Evolutionary conservation across 257 asterid species (phyloP).

Genomic region (Solanum stenotomum): DNA sequence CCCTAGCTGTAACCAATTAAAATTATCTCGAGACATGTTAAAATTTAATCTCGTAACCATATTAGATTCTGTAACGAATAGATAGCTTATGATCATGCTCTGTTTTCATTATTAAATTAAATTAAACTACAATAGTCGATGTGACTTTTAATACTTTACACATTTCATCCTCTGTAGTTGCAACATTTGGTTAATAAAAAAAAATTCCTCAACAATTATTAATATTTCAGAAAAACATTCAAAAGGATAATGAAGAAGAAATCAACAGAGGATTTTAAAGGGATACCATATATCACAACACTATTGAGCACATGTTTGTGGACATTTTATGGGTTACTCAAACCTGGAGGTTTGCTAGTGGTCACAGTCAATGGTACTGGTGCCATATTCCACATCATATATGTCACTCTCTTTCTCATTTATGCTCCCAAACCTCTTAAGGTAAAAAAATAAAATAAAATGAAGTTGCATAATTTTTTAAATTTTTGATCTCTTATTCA

Average conservation of each 20-base stretch:
- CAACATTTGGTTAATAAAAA: not conserved
- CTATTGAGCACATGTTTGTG: conserved; percentile 48
- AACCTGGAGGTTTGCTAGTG: conserved; percentile 49
- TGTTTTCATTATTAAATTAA: not conserved
- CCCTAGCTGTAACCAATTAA: not conserved
- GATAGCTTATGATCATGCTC: not conserved
- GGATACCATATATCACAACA: conserved; percentile 41
- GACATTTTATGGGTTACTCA: conserved; percentile 51
- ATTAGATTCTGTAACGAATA: not conserved
- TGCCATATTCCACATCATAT: conserved; percentile 38
- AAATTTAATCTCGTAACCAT: not conserved
- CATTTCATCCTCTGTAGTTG: not conserved
- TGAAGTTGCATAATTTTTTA: no score
- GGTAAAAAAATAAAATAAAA: conserved; percentile 17
- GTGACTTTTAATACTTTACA: not conserved
- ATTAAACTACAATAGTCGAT: not conserved
- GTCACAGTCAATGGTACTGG: conserved; percentile 62
- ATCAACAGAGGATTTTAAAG: conserved; percentile 52
- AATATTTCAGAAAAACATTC: conserved; percentile 32
- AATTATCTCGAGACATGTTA: not conserved
- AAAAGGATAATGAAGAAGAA: conserved; percentile 34
- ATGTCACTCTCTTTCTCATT: conserved; percentile 41
- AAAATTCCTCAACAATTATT: not conserved
- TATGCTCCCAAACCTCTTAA: conserved; percentile 40
- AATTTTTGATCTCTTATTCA: not conserved